A percentile compares a stretch with the other conserved stretches of the same genome.
phyloP scores from a whole-genome alignment of 768 basidiomycete genomes.

The Suillus subaureus region DNA sequence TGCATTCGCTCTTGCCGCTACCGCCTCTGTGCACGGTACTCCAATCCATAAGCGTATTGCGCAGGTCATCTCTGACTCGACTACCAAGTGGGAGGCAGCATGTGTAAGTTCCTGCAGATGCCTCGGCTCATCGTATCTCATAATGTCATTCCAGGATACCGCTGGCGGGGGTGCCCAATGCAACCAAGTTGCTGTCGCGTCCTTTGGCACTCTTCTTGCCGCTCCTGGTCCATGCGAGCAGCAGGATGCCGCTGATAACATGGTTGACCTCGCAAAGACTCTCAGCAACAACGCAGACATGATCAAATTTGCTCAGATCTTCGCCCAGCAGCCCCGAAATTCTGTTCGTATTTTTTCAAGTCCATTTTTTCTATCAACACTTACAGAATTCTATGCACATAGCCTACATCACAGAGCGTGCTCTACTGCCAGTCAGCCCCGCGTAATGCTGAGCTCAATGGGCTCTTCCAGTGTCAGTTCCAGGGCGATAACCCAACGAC shows the following conservation, averaged over 20 bases:
- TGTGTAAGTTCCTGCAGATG: slow-evolving; percentile 39
- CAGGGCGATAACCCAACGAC: slow-evolving; percentile 43
- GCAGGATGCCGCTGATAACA: slow-evolving; percentile 55
- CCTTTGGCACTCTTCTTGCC: slow-evolving; percentile 63
- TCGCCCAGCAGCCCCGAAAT: slow-evolving; percentile 60
- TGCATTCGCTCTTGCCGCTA: slow-evolving; percentile 34
- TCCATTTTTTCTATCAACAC: background rate
- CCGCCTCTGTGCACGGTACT: slow-evolving; percentile 35
- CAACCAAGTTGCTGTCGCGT: slow-evolving; percentile 55
- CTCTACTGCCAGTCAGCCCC: slow-evolving; percentile 59
- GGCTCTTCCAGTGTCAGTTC: slow-evolving; percentile 63
- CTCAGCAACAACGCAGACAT: slow-evolving; percentile 48
- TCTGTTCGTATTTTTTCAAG: slow-evolving; percentile 36
- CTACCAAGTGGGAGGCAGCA: slow-evolving; percentile 47
- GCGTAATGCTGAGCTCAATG: slow-evolving; percentile 51
- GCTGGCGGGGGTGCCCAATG: slow-evolving; percentile 62
- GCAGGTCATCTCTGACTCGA: slow-evolving; percentile 44
- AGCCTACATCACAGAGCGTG: slow-evolving; percentile 47
- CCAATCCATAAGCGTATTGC: slow-evolving; percentile 50
- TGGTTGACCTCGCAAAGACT: slow-evolving; percentile 48
- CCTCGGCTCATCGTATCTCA: background rate
- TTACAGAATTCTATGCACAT: background rate
- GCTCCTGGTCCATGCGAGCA: slow-evolving; percentile 56
- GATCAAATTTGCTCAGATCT: slow-evolving; percentile 55
- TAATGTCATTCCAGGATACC: slow-evolving; percentile 36